Evolutionary conservation across 352 stramenopile species (phyloP).

Genomic region (Phytophthora hibernalis): DNA sequence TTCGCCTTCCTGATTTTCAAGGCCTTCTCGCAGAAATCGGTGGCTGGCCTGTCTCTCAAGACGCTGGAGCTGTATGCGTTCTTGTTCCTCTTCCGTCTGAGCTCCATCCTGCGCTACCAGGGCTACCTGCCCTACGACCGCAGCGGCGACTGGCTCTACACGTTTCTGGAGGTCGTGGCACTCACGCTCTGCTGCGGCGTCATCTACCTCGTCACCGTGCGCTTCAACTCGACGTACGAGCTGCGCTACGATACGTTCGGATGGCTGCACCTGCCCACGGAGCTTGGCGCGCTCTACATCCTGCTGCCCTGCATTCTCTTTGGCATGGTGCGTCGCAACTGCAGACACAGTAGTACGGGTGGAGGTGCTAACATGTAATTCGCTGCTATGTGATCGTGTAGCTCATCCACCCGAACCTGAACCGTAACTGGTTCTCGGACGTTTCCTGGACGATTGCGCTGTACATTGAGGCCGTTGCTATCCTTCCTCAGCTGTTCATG

Average conservation of each 20-base stretch:
- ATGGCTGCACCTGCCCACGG: conserved; percentile 84
- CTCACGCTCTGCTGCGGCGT: conserved; percentile 89
- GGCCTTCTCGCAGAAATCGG: conserved; percentile 92
- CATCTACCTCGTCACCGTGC: conserved; percentile 92
- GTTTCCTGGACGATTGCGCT: conserved; percentile 98
- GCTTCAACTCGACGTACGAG: conserved; percentile 97
- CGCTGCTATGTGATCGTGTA: conserved; percentile 28
- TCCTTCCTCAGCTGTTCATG: conserved; percentile 99
- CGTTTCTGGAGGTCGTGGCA: conserved; percentile 94
- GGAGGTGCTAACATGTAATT: background rate
- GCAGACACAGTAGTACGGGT: background rate
- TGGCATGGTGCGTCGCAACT: conserved; percentile 65
- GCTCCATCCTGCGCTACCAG: conserved; percentile 98
- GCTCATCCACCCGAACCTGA: conserved; percentile 96
- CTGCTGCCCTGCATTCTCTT: conserved; percentile 89
- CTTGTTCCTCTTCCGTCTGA: conserved; percentile 97
- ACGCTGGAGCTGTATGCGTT: conserved; percentile 97
- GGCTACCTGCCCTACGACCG: conserved; percentile 95
- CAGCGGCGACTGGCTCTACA: conserved; percentile 98
- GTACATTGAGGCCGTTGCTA: conserved; percentile 96
- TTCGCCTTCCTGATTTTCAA: conserved; percentile 96
- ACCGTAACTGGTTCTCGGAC: conserved; percentile 97
- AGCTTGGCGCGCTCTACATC: conserved; percentile 87
- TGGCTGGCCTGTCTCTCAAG: conserved; percentile 96
- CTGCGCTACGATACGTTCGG: conserved; percentile 96